Evolutionary conservation across 2,329 filamentous ascomycete genomes (phyloP).

Genomic region (Colletotrichum truncatum): DNA sequence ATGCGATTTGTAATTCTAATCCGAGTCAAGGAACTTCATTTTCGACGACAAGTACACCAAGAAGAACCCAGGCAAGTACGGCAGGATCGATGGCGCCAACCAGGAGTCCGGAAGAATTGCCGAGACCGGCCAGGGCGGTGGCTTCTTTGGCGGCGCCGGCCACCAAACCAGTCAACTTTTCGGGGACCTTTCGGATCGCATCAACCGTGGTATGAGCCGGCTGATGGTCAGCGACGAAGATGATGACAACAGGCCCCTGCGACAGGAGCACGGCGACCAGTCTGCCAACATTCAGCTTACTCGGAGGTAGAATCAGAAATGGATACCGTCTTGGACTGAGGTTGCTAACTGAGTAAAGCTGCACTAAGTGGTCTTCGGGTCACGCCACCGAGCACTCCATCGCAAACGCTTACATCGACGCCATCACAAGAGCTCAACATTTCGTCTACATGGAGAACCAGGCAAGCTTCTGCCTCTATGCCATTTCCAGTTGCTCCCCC

Average conservation of each 20-base stretch:
- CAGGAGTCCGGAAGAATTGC: constrained; percentile 21
- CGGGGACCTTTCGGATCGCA: constrained; percentile 54
- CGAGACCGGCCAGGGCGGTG: constrained; percentile 26
- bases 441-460: constrained; percentile 85
- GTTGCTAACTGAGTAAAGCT: constrained; percentile 42
- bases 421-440: constrained; percentile 74
- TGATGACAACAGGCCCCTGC: constrained; percentile 25
- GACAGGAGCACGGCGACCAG: constrained; percentile 33
- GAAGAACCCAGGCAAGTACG: constrained; percentile 61
- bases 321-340: neutral
- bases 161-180: constrained; percentile 45
- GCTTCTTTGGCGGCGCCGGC: constrained; percentile 31
- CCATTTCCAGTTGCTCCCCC: neutral
- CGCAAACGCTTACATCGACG: constrained; percentile 81
- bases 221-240: constrained; percentile 46
- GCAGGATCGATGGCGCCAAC: constrained; percentile 36
- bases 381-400: constrained; percentile 77
- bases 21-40: constrained; percentile 76
- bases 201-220: constrained; percentile 49
- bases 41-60: constrained; percentile 80
- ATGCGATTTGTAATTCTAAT: neutral
- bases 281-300: constrained; percentile 58
- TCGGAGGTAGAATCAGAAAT: constrained; percentile 56
- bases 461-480: constrained; percentile 39
- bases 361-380: constrained; percentile 61